A percentile compares a stretch with the other conserved stretches of the same genome.
Evolutionary conservation across 2,329 filamentous ascomycete species (phyloP).

Genomic region (Xylariales sp.): DNA sequence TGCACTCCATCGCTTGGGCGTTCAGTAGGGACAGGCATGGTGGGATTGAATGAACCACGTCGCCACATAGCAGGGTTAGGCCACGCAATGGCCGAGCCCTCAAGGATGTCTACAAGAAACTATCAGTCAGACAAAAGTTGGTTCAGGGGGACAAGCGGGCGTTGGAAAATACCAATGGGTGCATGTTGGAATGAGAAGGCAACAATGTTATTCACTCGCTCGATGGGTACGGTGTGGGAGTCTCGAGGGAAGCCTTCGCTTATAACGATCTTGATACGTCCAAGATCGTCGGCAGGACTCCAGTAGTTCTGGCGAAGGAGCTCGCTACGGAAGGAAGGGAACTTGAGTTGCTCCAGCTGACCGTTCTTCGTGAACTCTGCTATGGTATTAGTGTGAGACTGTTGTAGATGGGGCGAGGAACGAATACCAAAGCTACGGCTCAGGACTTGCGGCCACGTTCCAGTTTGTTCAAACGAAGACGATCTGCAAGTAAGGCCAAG

Average conservation of each 20-base stretch:
- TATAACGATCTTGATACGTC: slow-evolving; percentile 72
- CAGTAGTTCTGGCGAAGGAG: slow-evolving; percentile 66
- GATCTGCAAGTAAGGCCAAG: slow-evolving; percentile 36
- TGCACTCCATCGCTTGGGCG: slow-evolving; percentile 43
- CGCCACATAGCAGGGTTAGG: slow-evolving; percentile 69
- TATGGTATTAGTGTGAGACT: slow-evolving; percentile 17
- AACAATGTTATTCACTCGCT: slow-evolving; percentile 67
- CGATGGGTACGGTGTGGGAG: slow-evolving; percentile 48
- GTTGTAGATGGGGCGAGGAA: neutral
- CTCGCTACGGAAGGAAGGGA: slow-evolving; percentile 67
- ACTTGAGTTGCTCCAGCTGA: slow-evolving; percentile 58
- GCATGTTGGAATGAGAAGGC: slow-evolving; percentile 84
- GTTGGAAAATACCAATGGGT: slow-evolving; percentile 68
- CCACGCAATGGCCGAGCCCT: slow-evolving; percentile 72
- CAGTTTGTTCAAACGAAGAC: slow-evolving; percentile 46
- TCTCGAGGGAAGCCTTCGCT: slow-evolving; percentile 65
- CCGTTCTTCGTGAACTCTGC: slow-evolving; percentile 51
- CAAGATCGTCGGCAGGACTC: slow-evolving; percentile 65
- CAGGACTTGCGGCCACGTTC: slow-evolving; percentile 47
- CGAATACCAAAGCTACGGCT: slow-evolving; percentile 38
- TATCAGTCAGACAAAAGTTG: neutral
- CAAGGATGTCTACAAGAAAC: slow-evolving; percentile 57
- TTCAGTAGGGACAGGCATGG: slow-evolving; percentile 36
- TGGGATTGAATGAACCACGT: slow-evolving; percentile 37
- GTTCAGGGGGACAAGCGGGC: too few relatives aligned